phyloP scores from a whole-genome alignment of 2,329 filamentous ascomycete species.

The Xylaria sp. region DNA sequence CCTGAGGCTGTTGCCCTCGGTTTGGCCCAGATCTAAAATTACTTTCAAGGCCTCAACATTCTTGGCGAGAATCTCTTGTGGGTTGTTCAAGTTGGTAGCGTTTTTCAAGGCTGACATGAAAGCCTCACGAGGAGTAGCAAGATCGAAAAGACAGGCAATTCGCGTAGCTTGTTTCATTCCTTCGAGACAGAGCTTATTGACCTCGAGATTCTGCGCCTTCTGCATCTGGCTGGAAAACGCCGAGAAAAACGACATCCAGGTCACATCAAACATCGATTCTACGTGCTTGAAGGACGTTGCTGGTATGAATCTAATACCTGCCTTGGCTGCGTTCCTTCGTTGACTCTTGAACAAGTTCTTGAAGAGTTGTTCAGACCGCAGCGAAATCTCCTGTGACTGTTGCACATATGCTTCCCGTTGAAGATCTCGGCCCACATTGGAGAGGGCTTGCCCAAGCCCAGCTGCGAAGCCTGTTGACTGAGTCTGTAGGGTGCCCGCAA shows the following conservation, averaged over 20 bases:
- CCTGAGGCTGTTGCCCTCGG: constrained; percentile 88
- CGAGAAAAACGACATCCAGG: constrained; percentile 99
- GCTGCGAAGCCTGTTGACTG: constrained; percentile 78
- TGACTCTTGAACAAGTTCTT: constrained; percentile 93
- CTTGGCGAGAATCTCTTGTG: constrained; percentile 94
- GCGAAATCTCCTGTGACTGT: constrained; percentile 90
- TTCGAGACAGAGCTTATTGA: constrained; percentile 92
- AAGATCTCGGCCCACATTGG: constrained; percentile 89
- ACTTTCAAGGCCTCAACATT: constrained; percentile 95
- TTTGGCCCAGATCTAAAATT: constrained; percentile 89
- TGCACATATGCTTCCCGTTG: constrained; percentile 94
- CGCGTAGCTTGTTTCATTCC: constrained; percentile 94
- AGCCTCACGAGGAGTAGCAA: constrained; percentile 92
- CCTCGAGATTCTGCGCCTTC: constrained; percentile 90
- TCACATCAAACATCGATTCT: constrained; percentile 98
- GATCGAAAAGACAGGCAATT: constrained; percentile 91
- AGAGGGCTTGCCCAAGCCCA: constrained; percentile 86
- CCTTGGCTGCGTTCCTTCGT: constrained; percentile 78
- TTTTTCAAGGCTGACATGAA: constrained; percentile 94
- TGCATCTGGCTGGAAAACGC: constrained; percentile 93
- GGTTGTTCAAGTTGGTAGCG: constrained; percentile 94
- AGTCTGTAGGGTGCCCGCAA: constrained; percentile 71
- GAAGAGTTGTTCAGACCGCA: constrained; percentile 83
- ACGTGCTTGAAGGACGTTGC: constrained; percentile 95
- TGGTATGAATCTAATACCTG: constrained; percentile 82